phyloP scores from a whole-genome alignment of 345 rosid species.

The Moricandia arvensis region DNA sequence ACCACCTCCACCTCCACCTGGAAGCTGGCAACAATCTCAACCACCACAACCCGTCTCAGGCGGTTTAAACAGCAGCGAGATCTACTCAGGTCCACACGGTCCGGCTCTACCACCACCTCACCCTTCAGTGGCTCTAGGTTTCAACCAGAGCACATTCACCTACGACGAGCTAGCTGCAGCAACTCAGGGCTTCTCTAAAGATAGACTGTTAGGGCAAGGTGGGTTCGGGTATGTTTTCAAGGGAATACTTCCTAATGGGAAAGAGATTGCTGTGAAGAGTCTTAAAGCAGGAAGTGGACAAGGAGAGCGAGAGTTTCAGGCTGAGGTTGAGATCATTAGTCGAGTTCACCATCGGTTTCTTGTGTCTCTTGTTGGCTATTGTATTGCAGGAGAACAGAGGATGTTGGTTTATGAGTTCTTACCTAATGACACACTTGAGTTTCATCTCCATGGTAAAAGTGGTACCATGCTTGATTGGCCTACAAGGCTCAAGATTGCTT shows the following conservation, averaged over 20 bases:
- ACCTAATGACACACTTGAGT: conserved; percentile 70
- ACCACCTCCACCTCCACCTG: conserved; percentile 44
- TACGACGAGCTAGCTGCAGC: conserved; percentile 76
- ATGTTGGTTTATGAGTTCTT: conserved; percentile 75
- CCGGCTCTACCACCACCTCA: conserved; percentile 60
- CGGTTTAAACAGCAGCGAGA: conserved; percentile 44
- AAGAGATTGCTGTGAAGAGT: conserved; percentile 84
- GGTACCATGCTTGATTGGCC: conserved; percentile 70
- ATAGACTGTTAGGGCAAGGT: conserved; percentile 70
- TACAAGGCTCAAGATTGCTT: conserved; percentile 71
- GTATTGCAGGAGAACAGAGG: conserved; percentile 56
- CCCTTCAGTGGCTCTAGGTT: conserved; percentile 55
- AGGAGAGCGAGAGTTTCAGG: conserved; percentile 77
- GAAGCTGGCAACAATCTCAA: conserved; percentile 38
- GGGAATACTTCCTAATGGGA: conserved; percentile 70
- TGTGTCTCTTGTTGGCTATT: conserved; percentile 84
- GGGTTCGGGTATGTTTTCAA: conserved; percentile 87
- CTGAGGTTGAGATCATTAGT: conserved; percentile 88
- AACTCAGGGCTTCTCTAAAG: conserved; percentile 68
- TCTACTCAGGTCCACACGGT: conserved; percentile 53
- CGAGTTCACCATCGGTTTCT: conserved; percentile 91
- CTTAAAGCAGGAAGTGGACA: conserved; percentile 82
- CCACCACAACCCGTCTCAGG: conserved; percentile 34
- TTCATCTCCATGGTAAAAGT: conserved; percentile 68
- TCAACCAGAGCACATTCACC: conserved; percentile 60